phyloP scores from a whole-genome alignment of 2,329 filamentous ascomycete species.

The Aureobasidium namibiae region DNA sequence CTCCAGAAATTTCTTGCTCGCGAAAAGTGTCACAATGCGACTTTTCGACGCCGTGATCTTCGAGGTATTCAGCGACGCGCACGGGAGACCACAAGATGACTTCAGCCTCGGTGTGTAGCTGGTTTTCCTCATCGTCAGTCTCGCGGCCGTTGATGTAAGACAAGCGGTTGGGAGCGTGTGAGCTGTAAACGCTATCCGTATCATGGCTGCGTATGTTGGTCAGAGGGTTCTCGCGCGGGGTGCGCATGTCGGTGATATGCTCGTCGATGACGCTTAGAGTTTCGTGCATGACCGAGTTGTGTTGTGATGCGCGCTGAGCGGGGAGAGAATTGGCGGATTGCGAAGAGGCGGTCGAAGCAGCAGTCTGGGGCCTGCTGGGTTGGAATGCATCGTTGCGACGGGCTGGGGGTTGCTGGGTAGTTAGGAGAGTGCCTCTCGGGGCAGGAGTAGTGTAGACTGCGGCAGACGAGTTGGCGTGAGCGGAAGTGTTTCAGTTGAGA shows the following conservation, averaged over 20 bases:
- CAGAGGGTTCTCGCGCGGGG: slow-evolving; percentile 51
- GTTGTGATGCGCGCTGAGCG: slow-evolving; percentile 20
- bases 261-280: slow-evolving; percentile 95
- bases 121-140: slow-evolving; percentile 85
- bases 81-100: slow-evolving; percentile 72
- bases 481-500: slow-evolving; percentile 3
- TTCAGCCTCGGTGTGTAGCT: slow-evolving; percentile 59
- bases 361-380: not conserved
- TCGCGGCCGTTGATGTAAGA: slow-evolving; percentile 93
- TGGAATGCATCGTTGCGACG: not conserved
- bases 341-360: not conserved
- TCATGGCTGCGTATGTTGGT: slow-evolving; percentile 49
- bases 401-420: slow-evolving; percentile 9
- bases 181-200: slow-evolving; percentile 78
- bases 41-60: slow-evolving; percentile 74
- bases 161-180: slow-evolving; percentile 56
- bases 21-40: slow-evolving; percentile 89
- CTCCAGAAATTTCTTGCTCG: slow-evolving; percentile 92
- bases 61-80: slow-evolving; percentile 82
- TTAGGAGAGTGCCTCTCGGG: slow-evolving; percentile 25
- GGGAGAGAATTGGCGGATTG: not conserved
- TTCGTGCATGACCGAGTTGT: slow-evolving; percentile 79
- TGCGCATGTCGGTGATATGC: slow-evolving; percentile 82
- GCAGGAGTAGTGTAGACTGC: slow-evolving; percentile 32
- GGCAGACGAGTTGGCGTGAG: not conserved